These are phyloP conservation scores for Daldinia sp. DNA, from an alignment of 2,329 filamentous ascomycete species.

Conservation along the genomic window DNA sequence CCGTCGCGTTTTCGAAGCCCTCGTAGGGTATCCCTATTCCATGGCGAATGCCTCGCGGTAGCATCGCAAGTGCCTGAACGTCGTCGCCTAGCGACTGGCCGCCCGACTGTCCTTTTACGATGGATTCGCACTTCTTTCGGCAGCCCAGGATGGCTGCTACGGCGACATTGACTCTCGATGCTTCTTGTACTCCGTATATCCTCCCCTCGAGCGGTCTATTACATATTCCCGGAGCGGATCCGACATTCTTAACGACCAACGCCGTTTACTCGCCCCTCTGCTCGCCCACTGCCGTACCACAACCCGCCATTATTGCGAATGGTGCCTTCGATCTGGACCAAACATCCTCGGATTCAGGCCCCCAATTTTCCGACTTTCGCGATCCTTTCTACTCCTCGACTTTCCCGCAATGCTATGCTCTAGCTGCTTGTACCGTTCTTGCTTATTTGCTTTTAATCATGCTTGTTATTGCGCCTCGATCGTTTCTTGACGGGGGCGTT, in stretches of 20 bases:
- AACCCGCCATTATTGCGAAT: conserved; percentile 54
- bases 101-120: conserved; percentile 37
- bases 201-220: conserved; percentile 57
- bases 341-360: conserved; percentile 46
- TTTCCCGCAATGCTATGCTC: conserved; percentile 90
- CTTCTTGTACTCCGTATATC: conserved; percentile 52
- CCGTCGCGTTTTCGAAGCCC: conserved; percentile 29
- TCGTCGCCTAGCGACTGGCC: conserved; percentile 43
- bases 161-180: conserved; percentile 36
- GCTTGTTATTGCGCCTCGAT: conserved; percentile 92
- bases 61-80: conserved; percentile 38
- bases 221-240: conserved; percentile 60
- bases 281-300: conserved; percentile 49
- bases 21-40: conserved; percentile 41
- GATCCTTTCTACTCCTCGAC: conserved; percentile 95
- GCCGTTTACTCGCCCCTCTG: conserved; percentile 69
- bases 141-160: conserved; percentile 43
- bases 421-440: conserved; percentile 89
- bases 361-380: conserved; percentile 69
- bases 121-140: conserved; percentile 39
- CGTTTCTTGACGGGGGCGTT: conserved; percentile 85
- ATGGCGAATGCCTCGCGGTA: conserved; percentile 48
- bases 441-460: conserved; percentile 94
- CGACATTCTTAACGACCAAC: conserved; percentile 66
- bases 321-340: conserved; percentile 52